Evolutionary conservation across 1,139 yeast genomes (phyloP).

Genomic region (Magnusiomyces tetraspermus): DNA sequence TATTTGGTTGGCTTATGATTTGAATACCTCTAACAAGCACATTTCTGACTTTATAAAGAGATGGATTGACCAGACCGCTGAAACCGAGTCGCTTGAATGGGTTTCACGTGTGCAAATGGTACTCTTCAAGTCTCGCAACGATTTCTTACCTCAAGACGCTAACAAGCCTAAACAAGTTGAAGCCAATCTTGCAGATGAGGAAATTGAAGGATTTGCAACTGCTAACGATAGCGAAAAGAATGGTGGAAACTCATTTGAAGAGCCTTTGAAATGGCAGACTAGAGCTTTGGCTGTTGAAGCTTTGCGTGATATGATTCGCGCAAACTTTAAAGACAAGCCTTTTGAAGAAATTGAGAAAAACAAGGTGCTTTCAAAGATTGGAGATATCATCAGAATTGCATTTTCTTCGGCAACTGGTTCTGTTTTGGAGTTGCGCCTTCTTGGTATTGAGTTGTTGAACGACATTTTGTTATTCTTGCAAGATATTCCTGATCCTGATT

Average conservation of each 20-base stretch:
- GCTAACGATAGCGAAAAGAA: conserved; percentile 27
- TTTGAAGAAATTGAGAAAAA: conserved; percentile 24
- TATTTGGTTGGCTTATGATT: conserved; percentile 34
- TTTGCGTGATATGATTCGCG: conserved; percentile 43
- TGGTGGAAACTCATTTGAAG: conserved; percentile 32
- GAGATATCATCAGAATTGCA: conserved; percentile 72
- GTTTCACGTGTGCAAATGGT: conserved; percentile 31
- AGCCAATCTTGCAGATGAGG: conserved; percentile 35
- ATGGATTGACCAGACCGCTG: conserved; percentile 33
- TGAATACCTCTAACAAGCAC: conserved; percentile 25
- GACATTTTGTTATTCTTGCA: conserved; percentile 43
- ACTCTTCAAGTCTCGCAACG: conserved; percentile 26
- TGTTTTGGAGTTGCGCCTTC: conserved; percentile 48
- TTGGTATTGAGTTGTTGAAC: conserved; percentile 62
- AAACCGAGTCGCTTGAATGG: conserved; percentile 31
- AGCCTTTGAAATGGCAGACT: conserved; percentile 65
- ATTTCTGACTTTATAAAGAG: conserved; percentile 27
- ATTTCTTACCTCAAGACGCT: conserved; percentile 17
- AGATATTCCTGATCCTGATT: conserved; percentile 58
- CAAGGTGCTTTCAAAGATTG: conserved; percentile 43
- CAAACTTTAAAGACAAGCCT: conserved; percentile 37
- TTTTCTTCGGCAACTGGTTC: conserved; percentile 76
- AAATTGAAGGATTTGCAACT: conserved; percentile 38
- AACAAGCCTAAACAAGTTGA: conserved; percentile 13
- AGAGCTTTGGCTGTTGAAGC: conserved; percentile 52